Evolutionary conservation across 169 alveolate species (phyloP), one percentile per base, ranked within the genome.

Genomic region (Eimeria necatrix): DNA sequence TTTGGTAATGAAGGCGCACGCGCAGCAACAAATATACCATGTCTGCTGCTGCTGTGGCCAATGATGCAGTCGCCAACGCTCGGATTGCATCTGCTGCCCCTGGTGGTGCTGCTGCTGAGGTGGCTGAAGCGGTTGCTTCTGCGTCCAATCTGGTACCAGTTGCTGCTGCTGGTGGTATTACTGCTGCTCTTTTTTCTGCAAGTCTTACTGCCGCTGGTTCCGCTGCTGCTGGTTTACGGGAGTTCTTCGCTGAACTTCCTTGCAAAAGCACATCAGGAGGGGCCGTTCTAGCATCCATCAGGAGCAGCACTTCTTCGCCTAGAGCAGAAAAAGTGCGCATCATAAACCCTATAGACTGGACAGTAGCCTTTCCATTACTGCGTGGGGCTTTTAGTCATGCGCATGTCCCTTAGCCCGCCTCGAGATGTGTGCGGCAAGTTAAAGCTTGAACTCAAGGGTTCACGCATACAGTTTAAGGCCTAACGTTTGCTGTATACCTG

Each of bases 251-350:
- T 32, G 41, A 32, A 32, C 3, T 32, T 32, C 41, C 24, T n/a
- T 22, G 89, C 89, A 18, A n/a, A 51, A 10, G 70, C 20, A 3
- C 20, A 56, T 6, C 49, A 80, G 16, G 22, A 22, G 12, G 71
- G n/a, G 26, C 64, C 26, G 64, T 52, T 80, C 71, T 80, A 68
- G 93, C 93, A 22, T 24, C 32, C 14, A 74, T 26, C 59, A 74
- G 93, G 68, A 86, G 51, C 74, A 71, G 20, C 53, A 51, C 53
- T 53, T 86, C 93, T 26, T 71, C 93, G 16, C 81, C 73, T 22
- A 51, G 24, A 49, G 85, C 64, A 71, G 71, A 76, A 84, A 12
- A 32, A 12, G 64, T 22, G 9, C 60, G 74, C 10, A 49, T 59
- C 24, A 14, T 61, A 56, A 83, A 14, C 74, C 91, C 91, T 68